phyloP scores from a whole-genome alignment of 2,329 filamentous ascomycete genomes.

The Alternaria burnsii region DNA sequence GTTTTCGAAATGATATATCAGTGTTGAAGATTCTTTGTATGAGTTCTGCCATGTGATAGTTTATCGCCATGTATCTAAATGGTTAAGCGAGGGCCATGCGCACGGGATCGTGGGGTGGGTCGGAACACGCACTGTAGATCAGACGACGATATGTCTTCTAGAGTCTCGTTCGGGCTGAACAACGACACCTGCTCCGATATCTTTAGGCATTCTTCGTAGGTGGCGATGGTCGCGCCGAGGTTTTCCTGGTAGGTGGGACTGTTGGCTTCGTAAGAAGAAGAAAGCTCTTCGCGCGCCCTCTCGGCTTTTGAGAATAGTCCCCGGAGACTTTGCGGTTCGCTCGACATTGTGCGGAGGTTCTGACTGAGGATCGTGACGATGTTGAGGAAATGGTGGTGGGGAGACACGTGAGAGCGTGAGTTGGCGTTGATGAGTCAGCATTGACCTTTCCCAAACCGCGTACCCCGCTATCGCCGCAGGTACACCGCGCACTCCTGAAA shows the following conservation, averaged over 20 bases:
- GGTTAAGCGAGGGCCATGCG: conserved; percentile 17
- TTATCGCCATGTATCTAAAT: conserved; percentile 74
- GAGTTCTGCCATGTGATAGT: conserved; percentile 82
- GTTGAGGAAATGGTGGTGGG: conserved; percentile 11
- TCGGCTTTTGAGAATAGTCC: conserved; percentile 65
- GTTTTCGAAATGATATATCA: conserved; percentile 63
- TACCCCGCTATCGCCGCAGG: conserved; percentile 24
- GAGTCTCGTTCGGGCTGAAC: conserved; percentile 88
- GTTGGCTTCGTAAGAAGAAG: conserved; percentile 70
- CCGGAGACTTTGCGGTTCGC: conserved; percentile 63
- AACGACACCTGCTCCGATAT: conserved; percentile 76
- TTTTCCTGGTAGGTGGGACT: conserved; percentile 72
- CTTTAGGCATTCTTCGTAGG: conserved; percentile 76
- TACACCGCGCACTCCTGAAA: conserved; percentile 10
- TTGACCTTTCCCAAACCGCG: conserved; percentile 21
- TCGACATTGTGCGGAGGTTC: conserved; percentile 44
- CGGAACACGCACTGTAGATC: conserved; percentile 72
- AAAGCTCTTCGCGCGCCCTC: conserved; percentile 64
- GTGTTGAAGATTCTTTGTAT: conserved; percentile 70
- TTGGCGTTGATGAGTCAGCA: conserved; percentile 33
- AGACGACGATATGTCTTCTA: conserved; percentile 86
- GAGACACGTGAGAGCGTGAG: conserved; percentile 35
- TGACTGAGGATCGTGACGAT: conserved; percentile 2
- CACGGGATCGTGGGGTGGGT: not conserved
- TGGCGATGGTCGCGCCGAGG: conserved; percentile 71